phyloP scores from a whole-genome alignment of 768 basidiomycete species.

The Gautieria morchelliformis region DNA sequence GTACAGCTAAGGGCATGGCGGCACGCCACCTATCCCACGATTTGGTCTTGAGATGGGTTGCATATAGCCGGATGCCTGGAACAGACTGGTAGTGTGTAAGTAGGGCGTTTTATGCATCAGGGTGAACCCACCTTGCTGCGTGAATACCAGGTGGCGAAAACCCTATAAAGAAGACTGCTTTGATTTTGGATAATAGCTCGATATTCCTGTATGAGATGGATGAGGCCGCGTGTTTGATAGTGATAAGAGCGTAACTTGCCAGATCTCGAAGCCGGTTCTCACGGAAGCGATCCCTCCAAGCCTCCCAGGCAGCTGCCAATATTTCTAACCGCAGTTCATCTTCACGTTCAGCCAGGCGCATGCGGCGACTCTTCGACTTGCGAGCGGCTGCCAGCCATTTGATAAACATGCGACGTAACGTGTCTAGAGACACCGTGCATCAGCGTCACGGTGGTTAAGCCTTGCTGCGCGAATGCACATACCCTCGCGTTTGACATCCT shows the following conservation, averaged over 20 bases:
- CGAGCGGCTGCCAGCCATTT: slow-evolving; percentile 60
- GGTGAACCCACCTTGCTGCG: slow-evolving; percentile 50
- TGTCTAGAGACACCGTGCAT: slow-evolving; percentile 34
- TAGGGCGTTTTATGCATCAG: background rate
- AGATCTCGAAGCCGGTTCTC: slow-evolving; percentile 56
- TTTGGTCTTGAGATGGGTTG: slow-evolving; percentile 46
- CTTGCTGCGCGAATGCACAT: slow-evolving; percentile 9
- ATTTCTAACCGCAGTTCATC: slow-evolving; percentile 46
- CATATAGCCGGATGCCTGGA: slow-evolving; percentile 71
- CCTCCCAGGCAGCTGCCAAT: slow-evolving; percentile 59
- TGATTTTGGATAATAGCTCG: slow-evolving; percentile 49
- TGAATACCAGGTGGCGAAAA: slow-evolving; percentile 66
- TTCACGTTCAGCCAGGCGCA: slow-evolving; percentile 50
- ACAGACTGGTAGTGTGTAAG: slow-evolving; percentile 39
- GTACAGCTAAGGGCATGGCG: slow-evolving; percentile 60
- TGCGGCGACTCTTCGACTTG: slow-evolving; percentile 49
- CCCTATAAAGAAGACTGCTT: slow-evolving; percentile 51
- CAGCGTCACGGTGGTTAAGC: background rate
- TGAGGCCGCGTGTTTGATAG: background rate
- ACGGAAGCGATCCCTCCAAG: slow-evolving; percentile 66
- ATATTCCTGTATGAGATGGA: slow-evolving; percentile 37
- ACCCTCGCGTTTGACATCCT: slow-evolving; percentile 76
- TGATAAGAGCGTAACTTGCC: slow-evolving; percentile 30
- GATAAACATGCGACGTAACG: slow-evolving; percentile 54
- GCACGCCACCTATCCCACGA: slow-evolving; percentile 60